Percentiles rank a stretch among this genome's conserved stretches.
Evolutionary conservation across 2,329 filamentous ascomycete genomes (phyloP).

Genomic region (Lecanicillium sp.): DNA sequence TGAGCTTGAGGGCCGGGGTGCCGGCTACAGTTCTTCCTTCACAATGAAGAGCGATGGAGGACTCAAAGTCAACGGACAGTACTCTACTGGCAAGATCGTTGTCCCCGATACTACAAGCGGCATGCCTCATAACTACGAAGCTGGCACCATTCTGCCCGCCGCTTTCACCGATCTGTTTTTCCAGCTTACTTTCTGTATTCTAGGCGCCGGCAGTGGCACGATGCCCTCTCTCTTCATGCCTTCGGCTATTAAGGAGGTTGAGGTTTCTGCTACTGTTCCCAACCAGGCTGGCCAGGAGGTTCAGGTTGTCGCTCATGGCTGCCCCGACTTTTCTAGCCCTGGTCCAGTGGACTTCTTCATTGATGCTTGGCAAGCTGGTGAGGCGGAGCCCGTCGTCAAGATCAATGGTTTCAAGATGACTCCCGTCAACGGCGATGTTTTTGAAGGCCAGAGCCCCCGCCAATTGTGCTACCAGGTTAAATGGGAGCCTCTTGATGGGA

Average conservation of each 20-base stretch:
- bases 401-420: slow-evolving; percentile 30
- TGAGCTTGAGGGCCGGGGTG: slow-evolving; percentile 17
- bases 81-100: slow-evolving; percentile 19
- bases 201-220: slow-evolving; percentile 22
- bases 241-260: slow-evolving; percentile 21
- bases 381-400: slow-evolving; percentile 22
- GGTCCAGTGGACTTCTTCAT: slow-evolving; percentile 25
- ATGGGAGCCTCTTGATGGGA: slow-evolving; percentile 29
- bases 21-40: slow-evolving; percentile 18
- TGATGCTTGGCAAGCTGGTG: slow-evolving; percentile 21
- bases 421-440: slow-evolving; percentile 28
- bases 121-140: slow-evolving; percentile 38
- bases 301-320: slow-evolving; percentile 18
- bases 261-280: slow-evolving; percentile 18
- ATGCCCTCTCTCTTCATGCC: slow-evolving; percentile 29
- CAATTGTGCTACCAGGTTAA: slow-evolving; percentile 34
- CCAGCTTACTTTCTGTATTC: slow-evolving; percentile 29
- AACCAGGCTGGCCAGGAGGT: slow-evolving; percentile 18
- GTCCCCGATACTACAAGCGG: slow-evolving; percentile 32
- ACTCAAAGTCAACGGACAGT: slow-evolving; percentile 11
- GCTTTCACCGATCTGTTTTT: slow-evolving; percentile 36
- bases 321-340: slow-evolving; percentile 13
- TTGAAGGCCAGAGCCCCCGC: slow-evolving; percentile 13
- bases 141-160: slow-evolving; percentile 34
- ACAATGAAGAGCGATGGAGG: slow-evolving; percentile 8